Conservation (phyloP, 2,329 filamentous ascomycete species). For the Elsinoe fawcettii region DNA sequence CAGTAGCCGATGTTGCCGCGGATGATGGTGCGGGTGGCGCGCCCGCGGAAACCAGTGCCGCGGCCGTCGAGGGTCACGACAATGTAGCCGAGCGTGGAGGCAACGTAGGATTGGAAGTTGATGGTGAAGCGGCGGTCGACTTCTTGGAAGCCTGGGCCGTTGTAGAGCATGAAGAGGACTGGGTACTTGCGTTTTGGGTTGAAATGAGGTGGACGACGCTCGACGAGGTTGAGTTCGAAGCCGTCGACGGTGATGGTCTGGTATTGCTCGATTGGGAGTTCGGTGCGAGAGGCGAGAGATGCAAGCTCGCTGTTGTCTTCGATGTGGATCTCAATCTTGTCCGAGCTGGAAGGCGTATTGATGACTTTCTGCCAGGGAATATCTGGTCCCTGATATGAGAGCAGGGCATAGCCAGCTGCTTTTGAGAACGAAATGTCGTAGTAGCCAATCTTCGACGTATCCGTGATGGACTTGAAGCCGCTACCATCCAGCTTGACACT, state of each 20-base stretch:
- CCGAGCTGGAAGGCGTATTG: constrained; percentile 64
- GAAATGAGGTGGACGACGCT: constrained; percentile 86
- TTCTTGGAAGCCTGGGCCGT: constrained; percentile 84
- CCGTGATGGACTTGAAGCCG: constrained; percentile 63
- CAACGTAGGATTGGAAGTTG: constrained; percentile 85
- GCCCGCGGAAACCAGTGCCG: constrained; percentile 84
- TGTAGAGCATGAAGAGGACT: constrained; percentile 91
- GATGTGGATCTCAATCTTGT: constrained; percentile 59
- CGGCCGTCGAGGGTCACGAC: constrained; percentile 92
- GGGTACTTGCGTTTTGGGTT: constrained; percentile 77
- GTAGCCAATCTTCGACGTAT: constrained; percentile 65
- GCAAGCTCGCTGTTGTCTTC: constrained; percentile 70
- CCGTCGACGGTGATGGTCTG: constrained; percentile 78
- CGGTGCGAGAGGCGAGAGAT: constrained; percentile 62
- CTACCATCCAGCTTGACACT: constrained; percentile 75
- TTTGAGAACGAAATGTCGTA: constrained; percentile 79
- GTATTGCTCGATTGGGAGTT: constrained; percentile 76
- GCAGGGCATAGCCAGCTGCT: constrained; percentile 71
- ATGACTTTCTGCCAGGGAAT: constrained; percentile 89
- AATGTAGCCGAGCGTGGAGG: constrained; percentile 78
- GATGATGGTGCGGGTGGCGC: constrained; percentile 71
- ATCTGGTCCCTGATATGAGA: constrained; percentile 74
- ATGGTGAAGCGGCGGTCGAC: constrained; percentile 74
- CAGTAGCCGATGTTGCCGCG: constrained; percentile 76
- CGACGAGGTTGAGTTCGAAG: constrained; percentile 64